phyloP scores from a whole-genome alignment of 2,329 filamentous ascomycete genomes.

The Fusarium nygamai region DNA sequence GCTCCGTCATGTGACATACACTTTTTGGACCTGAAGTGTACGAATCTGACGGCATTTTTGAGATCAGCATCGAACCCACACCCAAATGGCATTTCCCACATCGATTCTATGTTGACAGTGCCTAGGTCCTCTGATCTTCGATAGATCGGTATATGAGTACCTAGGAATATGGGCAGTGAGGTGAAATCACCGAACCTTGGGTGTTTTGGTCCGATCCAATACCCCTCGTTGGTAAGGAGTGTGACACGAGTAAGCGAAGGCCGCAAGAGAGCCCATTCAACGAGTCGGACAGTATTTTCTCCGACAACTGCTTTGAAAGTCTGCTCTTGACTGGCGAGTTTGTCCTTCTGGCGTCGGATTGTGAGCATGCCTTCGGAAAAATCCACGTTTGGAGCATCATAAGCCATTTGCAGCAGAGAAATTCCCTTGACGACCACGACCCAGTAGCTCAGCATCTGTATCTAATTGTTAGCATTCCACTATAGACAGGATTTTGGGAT shows the following conservation, averaged over 20 bases:
- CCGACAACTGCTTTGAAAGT: neutral
- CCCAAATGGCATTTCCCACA: neutral
- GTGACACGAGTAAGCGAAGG: accelerated
- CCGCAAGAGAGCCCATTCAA: accelerated
- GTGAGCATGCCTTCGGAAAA: neutral
- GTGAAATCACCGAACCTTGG: neutral
- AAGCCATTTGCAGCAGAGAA: neutral
- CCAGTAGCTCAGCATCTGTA: neutral
- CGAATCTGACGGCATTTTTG: neutral
- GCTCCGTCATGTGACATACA: accelerated
- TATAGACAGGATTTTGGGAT: accelerated
- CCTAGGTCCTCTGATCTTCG: neutral
- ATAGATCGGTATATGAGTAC: neutral
- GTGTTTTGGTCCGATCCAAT: accelerated
- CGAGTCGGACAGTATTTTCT: neutral
- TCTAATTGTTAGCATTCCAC: too few relatives aligned
- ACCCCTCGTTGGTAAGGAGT: neutral
- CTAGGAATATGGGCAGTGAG: too few relatives aligned
- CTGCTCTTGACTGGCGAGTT: neutral
- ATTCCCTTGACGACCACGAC: accelerated
- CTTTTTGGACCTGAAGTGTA: accelerated
- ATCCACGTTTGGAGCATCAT: neutral
- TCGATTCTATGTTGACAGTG: accelerated
- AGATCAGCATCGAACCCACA: accelerated
- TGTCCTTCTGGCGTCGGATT: neutral